Conservation (phyloP, 441 rosid species). For the Erysimum pusillum region DNA sequence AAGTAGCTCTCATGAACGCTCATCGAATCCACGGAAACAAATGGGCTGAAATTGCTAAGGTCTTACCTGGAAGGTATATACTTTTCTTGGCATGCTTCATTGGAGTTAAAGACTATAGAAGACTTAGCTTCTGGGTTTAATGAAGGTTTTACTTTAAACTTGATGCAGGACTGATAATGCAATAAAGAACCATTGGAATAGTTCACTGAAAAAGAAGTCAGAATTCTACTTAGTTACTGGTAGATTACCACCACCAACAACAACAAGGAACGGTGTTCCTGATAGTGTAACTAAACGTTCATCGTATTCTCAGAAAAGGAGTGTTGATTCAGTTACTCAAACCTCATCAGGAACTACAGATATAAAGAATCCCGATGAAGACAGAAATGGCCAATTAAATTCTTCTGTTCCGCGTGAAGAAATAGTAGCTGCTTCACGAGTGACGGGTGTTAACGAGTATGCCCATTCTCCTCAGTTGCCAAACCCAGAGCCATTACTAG, state of each 20-base stretch:
- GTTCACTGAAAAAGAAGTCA: conserved; percentile 93
- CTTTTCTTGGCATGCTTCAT: conserved; percentile 6
- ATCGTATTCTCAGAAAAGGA: conserved; percentile 53
- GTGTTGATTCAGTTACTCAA: conserved; percentile 62
- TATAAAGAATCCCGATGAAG: conserved; percentile 56
- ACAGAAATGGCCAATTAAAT: conserved; percentile 59
- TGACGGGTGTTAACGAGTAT: conserved; percentile 52
- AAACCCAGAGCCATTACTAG: conserved; percentile 45
- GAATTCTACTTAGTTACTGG: conserved; percentile 79
- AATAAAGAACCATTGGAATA: conserved; percentile 98
- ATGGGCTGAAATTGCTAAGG: conserved; percentile 99
- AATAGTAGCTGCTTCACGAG: conserved; percentile 60
- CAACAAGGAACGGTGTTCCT: conserved; percentile 55
- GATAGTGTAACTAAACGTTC: conserved; percentile 53
- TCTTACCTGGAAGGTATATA: conserved; percentile 92
- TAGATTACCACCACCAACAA: conserved; percentile 84
- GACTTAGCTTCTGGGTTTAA: conserved; percentile 18
- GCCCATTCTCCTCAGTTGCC: conserved; percentile 55
- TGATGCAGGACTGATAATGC: conserved; percentile 91
- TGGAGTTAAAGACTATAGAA: conserved; percentile 15
- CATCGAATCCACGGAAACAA: conserved; percentile 84
- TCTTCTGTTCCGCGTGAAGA: conserved; percentile 53
- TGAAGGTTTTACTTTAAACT: conserved; percentile 26
- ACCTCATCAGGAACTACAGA: conserved; percentile 61
- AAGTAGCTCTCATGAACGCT: conserved; percentile 81